A percentile compares a stretch with the other conserved stretches of the same genome.
These are phyloP conservation scores for Cystobasidium pallidum DNA, from an alignment of 1,284 basidiomycete species.

Conservation along the genomic window DNA sequence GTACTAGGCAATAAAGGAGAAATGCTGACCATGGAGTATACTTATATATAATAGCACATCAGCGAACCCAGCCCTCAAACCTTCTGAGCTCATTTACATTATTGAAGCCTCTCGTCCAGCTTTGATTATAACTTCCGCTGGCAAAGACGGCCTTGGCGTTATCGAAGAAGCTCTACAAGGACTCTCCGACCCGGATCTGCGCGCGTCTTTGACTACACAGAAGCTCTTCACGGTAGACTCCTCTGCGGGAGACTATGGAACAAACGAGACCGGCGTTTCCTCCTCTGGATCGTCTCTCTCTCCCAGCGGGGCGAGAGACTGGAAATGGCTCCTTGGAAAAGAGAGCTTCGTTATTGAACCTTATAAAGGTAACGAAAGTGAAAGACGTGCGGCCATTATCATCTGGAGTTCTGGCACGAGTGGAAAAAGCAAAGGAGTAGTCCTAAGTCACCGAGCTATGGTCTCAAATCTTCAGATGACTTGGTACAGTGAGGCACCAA, in stretches of 20 bases:
- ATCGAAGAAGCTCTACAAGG: constrained; percentile 51
- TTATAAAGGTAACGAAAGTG: constrained; percentile 50
- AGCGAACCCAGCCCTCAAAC: constrained; percentile 56
- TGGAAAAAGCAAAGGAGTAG: constrained; percentile 57
- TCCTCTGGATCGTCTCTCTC: not conserved
- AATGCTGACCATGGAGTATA: not conserved
- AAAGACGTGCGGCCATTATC: constrained; percentile 52
- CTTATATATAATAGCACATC: constrained; percentile 46
- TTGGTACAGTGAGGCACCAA: constrained; percentile 50
- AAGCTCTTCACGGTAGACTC: constrained; percentile 51
- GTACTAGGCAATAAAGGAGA: not conserved
- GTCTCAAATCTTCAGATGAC: constrained; percentile 53
- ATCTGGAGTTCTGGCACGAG: constrained; percentile 57
- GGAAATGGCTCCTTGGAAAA: constrained; percentile 46
- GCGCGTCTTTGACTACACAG: not conserved
- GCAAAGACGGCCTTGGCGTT: constrained; percentile 50
- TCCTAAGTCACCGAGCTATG: constrained; percentile 55
- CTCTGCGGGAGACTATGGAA: constrained; percentile 50
- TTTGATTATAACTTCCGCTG: constrained; percentile 55
- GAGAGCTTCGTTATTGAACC: constrained; percentile 47
- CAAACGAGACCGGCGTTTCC: not conserved
- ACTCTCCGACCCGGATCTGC: constrained; percentile 45
- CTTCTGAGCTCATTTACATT: constrained; percentile 56
- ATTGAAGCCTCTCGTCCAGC: constrained; percentile 55
- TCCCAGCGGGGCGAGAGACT: constrained; percentile 41